A percentile compares a stretch with the other conserved stretches of the same genome.
These are phyloP conservation scores for Sutorius eximius DNA, from an alignment of 1,284 basidiomycete species.

Conservation along the genomic window DNA sequence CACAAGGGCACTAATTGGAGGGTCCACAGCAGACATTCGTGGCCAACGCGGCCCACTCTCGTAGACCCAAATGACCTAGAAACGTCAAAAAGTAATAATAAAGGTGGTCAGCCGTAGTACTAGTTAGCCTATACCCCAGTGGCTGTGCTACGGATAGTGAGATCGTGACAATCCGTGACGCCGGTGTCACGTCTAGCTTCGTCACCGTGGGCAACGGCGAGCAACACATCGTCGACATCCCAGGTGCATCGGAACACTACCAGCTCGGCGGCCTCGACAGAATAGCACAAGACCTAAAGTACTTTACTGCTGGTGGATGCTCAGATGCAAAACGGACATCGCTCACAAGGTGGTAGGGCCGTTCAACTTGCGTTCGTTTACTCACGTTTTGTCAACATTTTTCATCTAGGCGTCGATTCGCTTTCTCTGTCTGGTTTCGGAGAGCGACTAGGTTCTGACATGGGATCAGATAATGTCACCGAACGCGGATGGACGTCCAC, in stretches of 20 bases:
- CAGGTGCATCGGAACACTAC: background rate
- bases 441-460: constrained; percentile 38
- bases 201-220: constrained; percentile 12
- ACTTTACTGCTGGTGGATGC: background rate
- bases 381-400: constrained; percentile 4
- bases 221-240: background rate
- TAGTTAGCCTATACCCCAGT: constrained; percentile 3
- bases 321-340: constrained; percentile 34
- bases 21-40: constrained; percentile 35
- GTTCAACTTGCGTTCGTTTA: background rate
- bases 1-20: constrained; percentile 64
- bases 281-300: background rate
- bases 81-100: background rate
- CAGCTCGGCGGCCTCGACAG: constrained; percentile 2
- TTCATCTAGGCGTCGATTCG: constrained; percentile 21
- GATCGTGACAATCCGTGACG: constrained; percentile 10
- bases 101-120: background rate
- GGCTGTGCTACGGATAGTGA: constrained; percentile 15
- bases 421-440: constrained; percentile 19
- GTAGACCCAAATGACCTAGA: background rate
- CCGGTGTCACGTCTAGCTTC: constrained; percentile 8
- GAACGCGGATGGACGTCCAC: constrained; percentile 45
- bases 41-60: constrained; percentile 3
- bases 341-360: constrained; percentile 31
- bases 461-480: constrained; percentile 44